A percentile compares a stretch with the other conserved stretches of the same genome.
Evolutionary conservation across 768 basidiomycete genomes (phyloP).

Genomic region (Mycena galericulata): DNA sequence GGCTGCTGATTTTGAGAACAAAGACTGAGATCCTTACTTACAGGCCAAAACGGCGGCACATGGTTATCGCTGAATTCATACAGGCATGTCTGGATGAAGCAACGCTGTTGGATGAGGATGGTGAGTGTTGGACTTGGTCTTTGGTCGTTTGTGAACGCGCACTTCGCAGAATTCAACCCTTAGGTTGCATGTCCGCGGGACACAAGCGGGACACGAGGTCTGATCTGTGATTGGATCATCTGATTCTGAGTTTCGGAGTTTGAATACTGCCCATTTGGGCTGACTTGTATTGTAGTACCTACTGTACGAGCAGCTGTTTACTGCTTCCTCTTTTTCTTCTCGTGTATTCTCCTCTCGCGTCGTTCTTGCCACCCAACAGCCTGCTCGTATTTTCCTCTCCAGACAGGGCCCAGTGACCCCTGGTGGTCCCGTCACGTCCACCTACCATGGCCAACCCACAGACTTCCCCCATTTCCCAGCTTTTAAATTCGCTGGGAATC

Average conservation of each 20-base stretch:
- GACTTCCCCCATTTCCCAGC: slow-evolving; percentile 78
- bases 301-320: background rate
- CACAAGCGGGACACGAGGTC: background rate
- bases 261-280: background rate
- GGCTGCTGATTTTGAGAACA: slow-evolving; percentile 25
- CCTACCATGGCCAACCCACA: slow-evolving; percentile 53
- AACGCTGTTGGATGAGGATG: slow-evolving; percentile 88
- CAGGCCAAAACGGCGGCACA: slow-evolving; percentile 85
- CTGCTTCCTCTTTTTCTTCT: slow-evolving; percentile 1
- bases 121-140: slow-evolving; percentile 55
- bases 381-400: background rate
- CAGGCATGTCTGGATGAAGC: slow-evolving; percentile 84
- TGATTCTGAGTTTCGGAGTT: slow-evolving; percentile 27
- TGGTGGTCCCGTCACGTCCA: slow-evolving; percentile 14
- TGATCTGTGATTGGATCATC: background rate
- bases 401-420: slow-evolving; percentile 12
- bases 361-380: slow-evolving; percentile 3
- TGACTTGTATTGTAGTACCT: slow-evolving; percentile 9
- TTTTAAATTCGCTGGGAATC: slow-evolving; percentile 77
- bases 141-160: background rate
- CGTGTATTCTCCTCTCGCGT: slow-evolving; percentile 19
- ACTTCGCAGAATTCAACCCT: slow-evolving; percentile 31
- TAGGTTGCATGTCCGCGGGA: background rate
- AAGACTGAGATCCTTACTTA: slow-evolving; percentile 8
- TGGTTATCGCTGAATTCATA: slow-evolving; percentile 84